Conservation (phyloP, 1,284 basidiomycete genomes). For the Ceratobasidium sp. region DNA sequence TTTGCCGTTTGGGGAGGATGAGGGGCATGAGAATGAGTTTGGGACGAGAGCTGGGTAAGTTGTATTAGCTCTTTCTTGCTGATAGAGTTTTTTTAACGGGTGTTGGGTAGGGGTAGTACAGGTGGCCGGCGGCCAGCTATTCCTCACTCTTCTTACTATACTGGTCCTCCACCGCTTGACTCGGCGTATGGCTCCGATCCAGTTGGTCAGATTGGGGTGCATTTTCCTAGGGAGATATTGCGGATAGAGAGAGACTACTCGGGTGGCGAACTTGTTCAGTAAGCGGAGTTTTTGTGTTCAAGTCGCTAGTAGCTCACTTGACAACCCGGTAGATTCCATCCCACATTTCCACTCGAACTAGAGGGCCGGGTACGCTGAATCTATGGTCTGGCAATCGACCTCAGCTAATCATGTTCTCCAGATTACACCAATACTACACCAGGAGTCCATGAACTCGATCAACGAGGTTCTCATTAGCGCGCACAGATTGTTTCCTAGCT, state of each 20-base stretch:
- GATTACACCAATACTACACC: conserved; percentile 84
- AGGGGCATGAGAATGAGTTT: not conserved
- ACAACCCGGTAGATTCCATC: conserved; percentile 61
- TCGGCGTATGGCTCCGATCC: conserved; percentile 80
- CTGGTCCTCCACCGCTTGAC: conserved; percentile 76
- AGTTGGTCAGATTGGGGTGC: conserved; percentile 79
- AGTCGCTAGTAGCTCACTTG: not conserved
- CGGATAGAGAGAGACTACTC: conserved; percentile 85
- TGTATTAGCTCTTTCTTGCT: conserved; percentile 21
- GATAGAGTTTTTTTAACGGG: conserved; percentile 16
- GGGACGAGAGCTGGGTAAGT: not conserved
- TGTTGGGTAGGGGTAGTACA: conserved; percentile 20
- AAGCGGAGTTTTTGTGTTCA: conserved; percentile 14
- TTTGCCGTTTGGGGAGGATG: conserved; percentile 31
- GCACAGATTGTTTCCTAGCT: conserved; percentile 70
- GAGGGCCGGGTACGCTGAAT: conserved; percentile 71
- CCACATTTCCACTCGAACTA: conserved; percentile 82
- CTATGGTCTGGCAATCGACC: not conserved
- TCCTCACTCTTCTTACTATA: conserved; percentile 82
- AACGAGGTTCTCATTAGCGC: conserved; percentile 84
- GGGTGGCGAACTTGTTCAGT: conserved; percentile 80
- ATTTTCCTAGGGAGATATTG: conserved; percentile 86
- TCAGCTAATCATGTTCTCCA: conserved; percentile 50
- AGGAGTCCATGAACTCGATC: conserved; percentile 84
- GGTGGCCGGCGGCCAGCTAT: conserved; percentile 18